Evolutionary conservation across 352 stramenopile species (phyloP).

Genomic region (Globisporangium camurandrum): DNA sequence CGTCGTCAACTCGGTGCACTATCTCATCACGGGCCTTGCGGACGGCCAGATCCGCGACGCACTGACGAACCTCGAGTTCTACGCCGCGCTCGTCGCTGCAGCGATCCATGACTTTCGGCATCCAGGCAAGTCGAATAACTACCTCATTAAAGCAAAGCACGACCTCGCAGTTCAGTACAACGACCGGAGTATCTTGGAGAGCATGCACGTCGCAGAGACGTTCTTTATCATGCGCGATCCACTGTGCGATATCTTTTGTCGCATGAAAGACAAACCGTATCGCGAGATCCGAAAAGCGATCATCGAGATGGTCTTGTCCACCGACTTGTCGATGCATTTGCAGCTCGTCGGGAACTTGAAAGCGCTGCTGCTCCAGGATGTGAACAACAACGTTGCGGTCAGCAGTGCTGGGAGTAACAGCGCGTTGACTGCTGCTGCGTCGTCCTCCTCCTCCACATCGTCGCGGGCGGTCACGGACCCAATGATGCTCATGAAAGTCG

Average conservation of each 20-base stretch:
- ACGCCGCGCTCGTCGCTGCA: conserved; percentile 65
- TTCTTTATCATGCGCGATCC: conserved; percentile 75
- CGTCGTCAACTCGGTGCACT: conserved; percentile 81
- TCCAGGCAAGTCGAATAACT: conserved; percentile 81
- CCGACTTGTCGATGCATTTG: conserved; percentile 77
- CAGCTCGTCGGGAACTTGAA: conserved; percentile 76
- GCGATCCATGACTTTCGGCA: conserved; percentile 85
- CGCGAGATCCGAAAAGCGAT: conserved; percentile 79
- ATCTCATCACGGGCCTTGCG: conserved; percentile 57
- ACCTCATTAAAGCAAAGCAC: conserved; percentile 72
- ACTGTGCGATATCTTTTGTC: conserved; percentile 69
- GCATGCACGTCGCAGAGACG: conserved; percentile 81
- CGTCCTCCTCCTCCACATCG: too few species aligned
- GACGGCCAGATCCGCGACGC: conserved; percentile 67
- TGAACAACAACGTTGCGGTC: too few species aligned
- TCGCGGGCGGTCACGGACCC: conserved; percentile 43
- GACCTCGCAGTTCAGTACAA: conserved; percentile 81
- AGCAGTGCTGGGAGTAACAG: conserved; percentile 13
- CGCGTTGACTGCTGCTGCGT: too few species aligned
- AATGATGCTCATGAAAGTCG: conserved; percentile 86
- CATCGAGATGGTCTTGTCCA: conserved; percentile 86
- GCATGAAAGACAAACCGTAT: conserved; percentile 71
- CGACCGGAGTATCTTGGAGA: conserved; percentile 78
- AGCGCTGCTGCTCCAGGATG: conserved; percentile 61
- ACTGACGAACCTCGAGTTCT: conserved; percentile 74